Percentiles rank a stretch among this genome's conserved stretches.
Evolutionary conservation across 2,329 filamentous ascomycete species (phyloP).

Genomic region (Fusarium redolens): DNA sequence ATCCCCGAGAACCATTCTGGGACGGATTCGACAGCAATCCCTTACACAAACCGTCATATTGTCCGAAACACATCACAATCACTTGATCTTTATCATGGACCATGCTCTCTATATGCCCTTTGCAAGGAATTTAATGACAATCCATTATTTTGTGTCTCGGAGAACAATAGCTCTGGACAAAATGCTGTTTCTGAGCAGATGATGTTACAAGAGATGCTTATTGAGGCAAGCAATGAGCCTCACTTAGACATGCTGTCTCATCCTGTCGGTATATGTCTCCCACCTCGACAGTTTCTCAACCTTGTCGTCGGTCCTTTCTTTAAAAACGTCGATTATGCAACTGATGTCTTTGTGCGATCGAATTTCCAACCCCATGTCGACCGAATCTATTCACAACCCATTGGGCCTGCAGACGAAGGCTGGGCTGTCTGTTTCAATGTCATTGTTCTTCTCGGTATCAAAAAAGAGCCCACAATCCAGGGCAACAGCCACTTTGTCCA

Average conservation of each 20-base stretch:
- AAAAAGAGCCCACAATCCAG: constrained; percentile 38
- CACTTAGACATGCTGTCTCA: constrained; percentile 38
- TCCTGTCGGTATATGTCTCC: constrained; percentile 32
- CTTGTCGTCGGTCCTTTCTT: constrained; percentile 43
- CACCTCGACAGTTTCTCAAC: constrained; percentile 42
- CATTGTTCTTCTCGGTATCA: constrained; percentile 41
- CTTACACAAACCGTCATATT: constrained; percentile 34
- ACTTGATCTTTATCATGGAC: constrained; percentile 42
- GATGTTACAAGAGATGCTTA: constrained; percentile 40
- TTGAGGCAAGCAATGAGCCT: constrained; percentile 36
- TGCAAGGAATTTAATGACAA: constrained; percentile 42
- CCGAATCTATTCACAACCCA: constrained; percentile 38
- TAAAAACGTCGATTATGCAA: constrained; percentile 40
- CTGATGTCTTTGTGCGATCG: constrained; percentile 39
- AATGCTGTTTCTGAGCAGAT: constrained; percentile 2
- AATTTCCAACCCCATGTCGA: constrained; percentile 41
- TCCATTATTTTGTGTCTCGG: constrained; percentile 18
- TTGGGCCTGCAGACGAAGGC: constrained; percentile 37
- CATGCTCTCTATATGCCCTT: constrained; percentile 41
- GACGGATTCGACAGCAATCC: background rate
- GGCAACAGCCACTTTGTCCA: constrained; percentile 42
- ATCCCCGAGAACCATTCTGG: constrained; percentile 1
- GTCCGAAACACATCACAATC: constrained; percentile 33
- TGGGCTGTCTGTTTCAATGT: constrained; percentile 45
- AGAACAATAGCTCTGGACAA: background rate